Evolutionary conservation across 345 rosid genomes (phyloP).

Genomic region (Hypericum androsaemum): DNA sequence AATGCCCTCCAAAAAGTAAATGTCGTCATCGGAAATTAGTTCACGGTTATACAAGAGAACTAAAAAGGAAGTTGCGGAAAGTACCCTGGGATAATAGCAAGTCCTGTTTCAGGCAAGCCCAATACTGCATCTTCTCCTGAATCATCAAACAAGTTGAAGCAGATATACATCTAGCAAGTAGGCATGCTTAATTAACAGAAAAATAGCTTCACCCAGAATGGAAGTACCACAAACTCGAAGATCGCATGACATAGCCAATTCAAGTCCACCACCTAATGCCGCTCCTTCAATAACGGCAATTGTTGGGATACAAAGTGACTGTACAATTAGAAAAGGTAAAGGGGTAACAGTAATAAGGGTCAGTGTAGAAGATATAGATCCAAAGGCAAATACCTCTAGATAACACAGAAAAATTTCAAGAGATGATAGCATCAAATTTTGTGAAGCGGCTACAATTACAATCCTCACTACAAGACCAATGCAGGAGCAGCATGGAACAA

Average conservation of each 20-base stretch:
- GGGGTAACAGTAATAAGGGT: conserved; percentile 2
- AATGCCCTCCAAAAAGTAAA: background rate
- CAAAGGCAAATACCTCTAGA: background rate
- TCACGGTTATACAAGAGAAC: background rate
- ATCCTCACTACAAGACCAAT: background rate
- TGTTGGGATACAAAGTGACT: conserved; percentile 68
- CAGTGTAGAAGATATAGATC: background rate
- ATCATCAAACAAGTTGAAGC: conserved; percentile 4
- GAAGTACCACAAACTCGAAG: conserved; percentile 73
- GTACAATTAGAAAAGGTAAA: conserved; percentile 10
- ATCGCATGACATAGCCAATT: conserved; percentile 91
- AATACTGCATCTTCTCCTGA: conserved; percentile 70
- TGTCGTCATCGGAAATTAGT: conserved; percentile 3
- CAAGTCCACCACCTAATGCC: conserved; percentile 96
- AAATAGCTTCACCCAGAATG: background rate
- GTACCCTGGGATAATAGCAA: conserved; percentile 92
- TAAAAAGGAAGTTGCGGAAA: background rate
- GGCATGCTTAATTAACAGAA: conserved; percentile 5
- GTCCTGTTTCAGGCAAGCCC: conserved; percentile 95
- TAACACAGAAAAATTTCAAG: background rate
- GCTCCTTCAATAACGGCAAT: conserved; percentile 87
- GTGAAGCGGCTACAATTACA: too few relatives aligned
- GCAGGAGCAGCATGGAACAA: background rate
- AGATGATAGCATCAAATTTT: too few relatives aligned
- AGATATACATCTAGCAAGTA: background rate